These are phyloP conservation scores for Yamadazyma diospyri DNA, from an alignment of 1,139 yeast genomes.

Conservation along the genomic window DNA sequence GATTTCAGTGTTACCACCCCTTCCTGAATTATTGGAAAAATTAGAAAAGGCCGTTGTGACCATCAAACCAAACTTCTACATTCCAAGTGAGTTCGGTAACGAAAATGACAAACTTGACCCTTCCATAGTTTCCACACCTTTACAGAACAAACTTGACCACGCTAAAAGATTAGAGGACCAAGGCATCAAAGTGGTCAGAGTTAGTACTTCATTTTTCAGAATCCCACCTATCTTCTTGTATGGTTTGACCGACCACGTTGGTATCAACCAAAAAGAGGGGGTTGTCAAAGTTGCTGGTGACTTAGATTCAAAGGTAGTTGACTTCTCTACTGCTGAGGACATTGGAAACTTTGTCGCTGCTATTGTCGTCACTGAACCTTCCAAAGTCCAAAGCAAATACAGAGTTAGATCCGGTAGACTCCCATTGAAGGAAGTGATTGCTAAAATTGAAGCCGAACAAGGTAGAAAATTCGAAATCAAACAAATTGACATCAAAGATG, in stretches of 20 bases:
- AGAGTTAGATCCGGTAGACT: constrained; percentile 41
- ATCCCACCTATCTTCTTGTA: constrained; percentile 35
- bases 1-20: constrained; percentile 37
- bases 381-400: constrained; percentile 43
- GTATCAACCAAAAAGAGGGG: constrained; percentile 38
- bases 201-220: constrained; percentile 44
- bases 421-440: constrained; percentile 36
- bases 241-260: constrained; percentile 33
- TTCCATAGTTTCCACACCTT: constrained; percentile 30
- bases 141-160: constrained; percentile 37
- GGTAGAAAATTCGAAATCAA: constrained; percentile 16
- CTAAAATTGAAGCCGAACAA: constrained; percentile 36
- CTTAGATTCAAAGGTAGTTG: constrained; percentile 17
- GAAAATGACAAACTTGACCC: constrained; percentile 26
- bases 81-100: constrained; percentile 63
- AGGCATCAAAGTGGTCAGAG: constrained; percentile 53
- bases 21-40: constrained; percentile 20
- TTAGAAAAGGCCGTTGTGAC: constrained; percentile 33
- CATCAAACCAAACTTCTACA: constrained; percentile 49
- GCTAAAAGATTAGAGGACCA: constrained; percentile 36
- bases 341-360: constrained; percentile 46
- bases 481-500: neutral
- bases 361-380: constrained; percentile 34
- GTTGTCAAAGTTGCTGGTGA: constrained; percentile 23
- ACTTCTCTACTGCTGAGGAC: constrained; percentile 38